phyloP scores from a whole-genome alignment of 2,329 filamentous ascomycete species.

The Neonectria magnoliae region DNA sequence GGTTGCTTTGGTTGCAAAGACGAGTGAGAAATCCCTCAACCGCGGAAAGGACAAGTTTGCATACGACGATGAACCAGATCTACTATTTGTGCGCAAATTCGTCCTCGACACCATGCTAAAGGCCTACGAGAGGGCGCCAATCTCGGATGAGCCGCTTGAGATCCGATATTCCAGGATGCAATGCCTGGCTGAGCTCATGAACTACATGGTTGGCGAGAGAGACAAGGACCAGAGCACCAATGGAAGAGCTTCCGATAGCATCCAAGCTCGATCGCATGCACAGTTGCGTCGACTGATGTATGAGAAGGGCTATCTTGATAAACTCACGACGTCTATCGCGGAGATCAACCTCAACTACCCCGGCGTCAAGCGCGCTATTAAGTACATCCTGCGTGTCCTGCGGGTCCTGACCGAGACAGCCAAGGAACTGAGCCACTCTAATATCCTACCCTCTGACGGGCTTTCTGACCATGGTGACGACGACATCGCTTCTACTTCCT shows the following conservation, averaged over 20 bases:
- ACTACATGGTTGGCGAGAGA: slow-evolving; percentile 87
- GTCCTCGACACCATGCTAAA: slow-evolving; percentile 93
- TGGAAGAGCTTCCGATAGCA: slow-evolving; percentile 51
- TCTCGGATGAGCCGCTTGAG: slow-evolving; percentile 82
- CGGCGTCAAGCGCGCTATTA: slow-evolving; percentile 91
- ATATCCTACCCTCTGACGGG: slow-evolving; percentile 74
- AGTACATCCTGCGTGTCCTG: slow-evolving; percentile 92
- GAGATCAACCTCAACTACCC: slow-evolving; percentile 97
- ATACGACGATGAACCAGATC: slow-evolving; percentile 81
- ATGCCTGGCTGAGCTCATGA: slow-evolving; percentile 89
- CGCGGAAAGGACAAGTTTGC: slow-evolving; percentile 67
- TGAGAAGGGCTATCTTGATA: slow-evolving; percentile 93
- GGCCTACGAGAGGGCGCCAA: slow-evolving; percentile 87
- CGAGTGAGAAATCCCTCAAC: slow-evolving; percentile 76
- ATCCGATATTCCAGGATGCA: slow-evolving; percentile 88
- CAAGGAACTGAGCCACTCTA: slow-evolving; percentile 83
- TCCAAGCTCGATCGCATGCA: slow-evolving; percentile 71
- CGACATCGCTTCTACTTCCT: slow-evolving; percentile 87
- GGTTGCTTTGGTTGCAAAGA: slow-evolving; percentile 88
- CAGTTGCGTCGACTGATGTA: slow-evolving; percentile 96
- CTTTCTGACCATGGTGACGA: slow-evolving; percentile 80
- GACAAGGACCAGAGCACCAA: slow-evolving; percentile 67
- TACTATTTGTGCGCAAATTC: slow-evolving; percentile 93
- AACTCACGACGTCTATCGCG: slow-evolving; percentile 89
- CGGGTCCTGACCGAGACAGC: slow-evolving; percentile 89